A percentile compares a stretch with the other conserved stretches of the same genome.
phyloP scores from a whole-genome alignment of 306 rosid species.

The Dryas drummondii region DNA sequence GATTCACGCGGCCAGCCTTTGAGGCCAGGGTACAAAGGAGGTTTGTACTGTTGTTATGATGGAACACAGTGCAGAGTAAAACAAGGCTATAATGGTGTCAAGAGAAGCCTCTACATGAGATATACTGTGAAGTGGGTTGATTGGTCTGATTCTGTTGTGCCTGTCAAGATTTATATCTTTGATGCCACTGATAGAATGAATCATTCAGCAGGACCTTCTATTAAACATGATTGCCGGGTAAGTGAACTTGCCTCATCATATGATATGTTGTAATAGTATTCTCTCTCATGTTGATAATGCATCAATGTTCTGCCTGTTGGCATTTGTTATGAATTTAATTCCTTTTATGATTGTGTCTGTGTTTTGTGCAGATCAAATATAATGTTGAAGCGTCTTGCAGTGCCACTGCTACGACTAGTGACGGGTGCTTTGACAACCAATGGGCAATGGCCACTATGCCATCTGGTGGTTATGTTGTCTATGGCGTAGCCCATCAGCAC shows the following conservation, averaged over 20 bases:
- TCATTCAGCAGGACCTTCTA: slow-evolving; percentile 15
- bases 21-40: slow-evolving; percentile 51
- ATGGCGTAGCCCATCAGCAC: slow-evolving; percentile 85
- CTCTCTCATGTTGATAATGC: not conserved
- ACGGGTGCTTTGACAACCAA: slow-evolving; percentile 34
- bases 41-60: slow-evolving; percentile 60
- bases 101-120: slow-evolving; percentile 58
- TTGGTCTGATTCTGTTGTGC: slow-evolving; percentile 60
- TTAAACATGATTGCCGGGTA: slow-evolving; percentile 51
- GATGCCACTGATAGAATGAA: slow-evolving; percentile 61
- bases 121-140: slow-evolving; percentile 76
- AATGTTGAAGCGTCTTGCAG: slow-evolving; percentile 51
- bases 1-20: slow-evolving; percentile 39
- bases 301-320: not conserved
- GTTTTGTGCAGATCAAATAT: slow-evolving; percentile 55
- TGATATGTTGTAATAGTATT: not conserved
- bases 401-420: slow-evolving; percentile 3
- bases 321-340: not conserved
- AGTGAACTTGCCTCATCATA: slow-evolving; percentile 9
- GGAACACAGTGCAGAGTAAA: slow-evolving; percentile 49
- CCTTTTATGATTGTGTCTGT: not conserved
- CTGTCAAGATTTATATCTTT: slow-evolving; percentile 59
- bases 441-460: slow-evolving; percentile 36
- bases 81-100: slow-evolving; percentile 41
- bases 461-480: slow-evolving; percentile 57